Conservation (phyloP, 768 basidiomycete genomes). For the Coprinopsis sp. region DNA sequence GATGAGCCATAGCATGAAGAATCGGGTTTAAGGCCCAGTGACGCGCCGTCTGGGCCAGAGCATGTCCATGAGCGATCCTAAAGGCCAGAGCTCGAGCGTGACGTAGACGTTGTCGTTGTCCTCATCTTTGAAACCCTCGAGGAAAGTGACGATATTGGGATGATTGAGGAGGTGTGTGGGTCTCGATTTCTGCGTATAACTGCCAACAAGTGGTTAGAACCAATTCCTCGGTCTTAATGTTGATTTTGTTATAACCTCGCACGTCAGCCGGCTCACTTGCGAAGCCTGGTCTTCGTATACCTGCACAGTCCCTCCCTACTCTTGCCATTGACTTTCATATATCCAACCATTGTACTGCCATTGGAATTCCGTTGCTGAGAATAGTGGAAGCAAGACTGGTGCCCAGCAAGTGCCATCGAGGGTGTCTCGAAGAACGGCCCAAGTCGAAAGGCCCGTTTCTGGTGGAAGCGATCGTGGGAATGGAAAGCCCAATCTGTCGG, state of each 20-base stretch:
- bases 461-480: too few relatives aligned
- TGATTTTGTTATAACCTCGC: conserved; percentile 89
- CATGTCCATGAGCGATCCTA: conserved; percentile 88
- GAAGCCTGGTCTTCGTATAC: conserved; percentile 90
- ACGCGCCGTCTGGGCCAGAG: conserved; percentile 81
- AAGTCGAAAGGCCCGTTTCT: too few relatives aligned
- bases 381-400: too few relatives aligned
- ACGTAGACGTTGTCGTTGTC: conserved; percentile 95
- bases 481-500: too few relatives aligned
- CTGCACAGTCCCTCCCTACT: conserved; percentile 84
- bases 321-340: conserved; percentile 22
- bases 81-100: conserved; percentile 87
- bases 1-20: conserved; percentile 89
- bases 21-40: conserved; percentile 88
- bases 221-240: conserved; percentile 94
- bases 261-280: conserved; percentile 62
- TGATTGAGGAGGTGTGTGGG: conserved; percentile 92
- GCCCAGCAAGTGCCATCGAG: too few relatives aligned
- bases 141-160: conserved; percentile 86
- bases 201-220: too few relatives aligned
- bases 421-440: too few relatives aligned
- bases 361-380: too few relatives aligned
- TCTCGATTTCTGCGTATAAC: conserved; percentile 99
- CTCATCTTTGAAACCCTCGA: conserved; percentile 93
- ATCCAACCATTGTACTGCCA: neutral